phyloP scores from a whole-genome alignment of 352 stramenopile genomes.

The Ochromonadaceae sp. region DNA sequence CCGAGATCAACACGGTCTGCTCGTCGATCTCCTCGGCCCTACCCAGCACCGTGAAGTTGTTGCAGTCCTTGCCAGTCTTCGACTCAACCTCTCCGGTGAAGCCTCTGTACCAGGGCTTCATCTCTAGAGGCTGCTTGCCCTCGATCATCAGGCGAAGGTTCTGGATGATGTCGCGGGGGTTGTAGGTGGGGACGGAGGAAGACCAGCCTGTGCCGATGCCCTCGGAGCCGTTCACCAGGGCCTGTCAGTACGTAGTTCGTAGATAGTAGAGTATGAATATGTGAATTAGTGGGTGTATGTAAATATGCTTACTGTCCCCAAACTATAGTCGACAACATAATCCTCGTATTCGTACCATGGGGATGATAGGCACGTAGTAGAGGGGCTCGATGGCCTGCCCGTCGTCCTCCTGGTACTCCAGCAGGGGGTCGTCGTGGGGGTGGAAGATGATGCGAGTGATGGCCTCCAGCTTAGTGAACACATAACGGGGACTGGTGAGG shows the following conservation, averaged over 20 bases:
- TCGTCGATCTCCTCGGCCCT: conserved; percentile 57
- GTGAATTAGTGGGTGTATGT: too few species aligned
- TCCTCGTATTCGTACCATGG: too few species aligned
- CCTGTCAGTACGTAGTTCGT: too few species aligned
- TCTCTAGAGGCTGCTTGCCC: conserved; percentile 52
- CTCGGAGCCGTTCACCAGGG: conserved; percentile 94
- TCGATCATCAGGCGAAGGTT: conserved; percentile 69
- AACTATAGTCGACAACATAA: conserved; percentile 42
- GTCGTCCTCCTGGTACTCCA: conserved; percentile 93
- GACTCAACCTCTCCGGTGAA: conserved; percentile 76
- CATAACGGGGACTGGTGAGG: conserved; percentile 81
- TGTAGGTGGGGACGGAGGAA: conserved; percentile 81
- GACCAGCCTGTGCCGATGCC: conserved; percentile 97
- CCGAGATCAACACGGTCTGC: conserved; percentile 81
- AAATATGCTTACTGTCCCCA: too few species aligned
- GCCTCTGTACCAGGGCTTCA: conserved; percentile 85
- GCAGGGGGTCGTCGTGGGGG: conserved; percentile 88
- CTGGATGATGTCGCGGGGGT: conserved; percentile 85
- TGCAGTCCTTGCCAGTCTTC: conserved; percentile 32
- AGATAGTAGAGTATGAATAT: too few species aligned
- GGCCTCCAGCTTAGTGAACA: conserved; percentile 90
- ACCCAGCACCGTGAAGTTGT: conserved; percentile 46
- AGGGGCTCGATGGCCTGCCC: conserved; percentile 90
- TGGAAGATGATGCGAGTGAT: conserved; percentile 92
- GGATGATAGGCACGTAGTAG: conserved; percentile 94